A percentile compares a stretch with the other conserved stretches of the same genome.
phyloP scores from a whole-genome alignment of 2,329 filamentous ascomycete species.

The Fusarium sp. region DNA sequence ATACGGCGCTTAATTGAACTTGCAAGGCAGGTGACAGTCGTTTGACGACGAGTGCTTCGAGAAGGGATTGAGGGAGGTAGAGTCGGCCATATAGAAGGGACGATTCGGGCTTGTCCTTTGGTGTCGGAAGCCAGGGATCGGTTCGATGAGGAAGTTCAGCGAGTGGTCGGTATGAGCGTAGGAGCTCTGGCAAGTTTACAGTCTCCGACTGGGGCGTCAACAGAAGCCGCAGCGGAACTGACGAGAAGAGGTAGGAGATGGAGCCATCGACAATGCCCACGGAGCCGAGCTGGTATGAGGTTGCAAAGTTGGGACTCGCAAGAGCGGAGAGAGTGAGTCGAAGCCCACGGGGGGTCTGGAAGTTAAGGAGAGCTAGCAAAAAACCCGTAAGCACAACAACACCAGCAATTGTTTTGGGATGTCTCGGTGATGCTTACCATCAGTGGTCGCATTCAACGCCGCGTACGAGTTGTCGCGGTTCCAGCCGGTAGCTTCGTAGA shows the following conservation, averaged over 20 bases:
- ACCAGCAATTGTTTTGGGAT: constrained; percentile 5
- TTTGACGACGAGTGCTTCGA: constrained; percentile 89
- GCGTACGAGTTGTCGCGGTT: constrained; percentile 94
- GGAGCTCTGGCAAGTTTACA: constrained; percentile 83
- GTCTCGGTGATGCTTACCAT: constrained; percentile 68
- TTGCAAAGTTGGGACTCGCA: constrained; percentile 92
- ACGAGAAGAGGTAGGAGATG: constrained; percentile 97
- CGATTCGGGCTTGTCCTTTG: constrained; percentile 58
- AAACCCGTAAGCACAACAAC: constrained; percentile 36
- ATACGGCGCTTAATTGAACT: constrained; percentile 85
- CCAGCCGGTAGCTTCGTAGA: constrained; percentile 90
- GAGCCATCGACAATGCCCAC: constrained; percentile 95
- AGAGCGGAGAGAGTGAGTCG: constrained; percentile 92
- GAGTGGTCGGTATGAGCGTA: constrained; percentile 87
- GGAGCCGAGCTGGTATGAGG: constrained; percentile 91
- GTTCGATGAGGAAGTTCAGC: constrained; percentile 68
- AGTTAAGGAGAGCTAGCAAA: constrained; percentile 83
- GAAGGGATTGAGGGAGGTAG: constrained; percentile 86
- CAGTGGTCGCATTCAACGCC: constrained; percentile 85
- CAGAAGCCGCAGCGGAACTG: constrained; percentile 79
- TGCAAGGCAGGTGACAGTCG: constrained; percentile 84
- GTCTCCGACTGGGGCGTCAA: constrained; percentile 78
- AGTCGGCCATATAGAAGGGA: constrained; percentile 83
- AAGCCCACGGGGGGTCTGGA: constrained; percentile 86
- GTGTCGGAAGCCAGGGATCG: constrained; percentile 42